Evolutionary conservation across 2,329 filamentous ascomycete genomes (phyloP).

Genomic region (Exophiala dermatitidis): DNA sequence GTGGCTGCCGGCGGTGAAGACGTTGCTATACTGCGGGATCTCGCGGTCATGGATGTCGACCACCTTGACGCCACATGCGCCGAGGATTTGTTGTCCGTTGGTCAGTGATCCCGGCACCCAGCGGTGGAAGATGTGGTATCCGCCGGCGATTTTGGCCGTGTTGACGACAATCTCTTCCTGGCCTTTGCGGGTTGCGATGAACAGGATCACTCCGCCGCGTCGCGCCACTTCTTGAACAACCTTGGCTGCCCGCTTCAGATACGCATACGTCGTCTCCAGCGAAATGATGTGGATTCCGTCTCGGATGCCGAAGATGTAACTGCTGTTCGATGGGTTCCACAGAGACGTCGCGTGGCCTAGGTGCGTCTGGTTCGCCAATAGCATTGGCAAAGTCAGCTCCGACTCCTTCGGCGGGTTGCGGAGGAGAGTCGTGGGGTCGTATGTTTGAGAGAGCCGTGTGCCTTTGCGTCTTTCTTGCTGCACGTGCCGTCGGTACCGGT

Average conservation of each 20-base stretch:
- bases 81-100: constrained; percentile 85
- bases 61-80: constrained; percentile 60
- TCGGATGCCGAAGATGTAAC: constrained; percentile 87
- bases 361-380: constrained; percentile 80
- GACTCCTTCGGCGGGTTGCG: constrained; percentile 65
- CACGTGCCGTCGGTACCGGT: constrained; percentile 7
- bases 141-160: constrained; percentile 68
- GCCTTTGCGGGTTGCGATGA: constrained; percentile 77
- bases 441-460: constrained; percentile 17
- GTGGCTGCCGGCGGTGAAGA: constrained; percentile 53
- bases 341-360: constrained; percentile 83
- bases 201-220: constrained; percentile 76
- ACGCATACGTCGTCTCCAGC: constrained; percentile 77
- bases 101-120: constrained; percentile 92
- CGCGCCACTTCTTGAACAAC: constrained; percentile 82
- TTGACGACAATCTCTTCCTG: constrained; percentile 74
- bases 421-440: constrained; percentile 34
- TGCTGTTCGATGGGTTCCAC: constrained; percentile 91
- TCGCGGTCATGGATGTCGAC: constrained; percentile 67
- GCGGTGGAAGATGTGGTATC: constrained; percentile 82
- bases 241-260: constrained; percentile 87
- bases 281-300: constrained; percentile 89
- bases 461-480: constrained; percentile 8
- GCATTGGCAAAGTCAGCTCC: constrained; percentile 81
- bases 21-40: constrained; percentile 53